Base-by-base conservation (phyloP, 768 basidiomycete species). In the Tricholoma bakamatsutake region DNA sequence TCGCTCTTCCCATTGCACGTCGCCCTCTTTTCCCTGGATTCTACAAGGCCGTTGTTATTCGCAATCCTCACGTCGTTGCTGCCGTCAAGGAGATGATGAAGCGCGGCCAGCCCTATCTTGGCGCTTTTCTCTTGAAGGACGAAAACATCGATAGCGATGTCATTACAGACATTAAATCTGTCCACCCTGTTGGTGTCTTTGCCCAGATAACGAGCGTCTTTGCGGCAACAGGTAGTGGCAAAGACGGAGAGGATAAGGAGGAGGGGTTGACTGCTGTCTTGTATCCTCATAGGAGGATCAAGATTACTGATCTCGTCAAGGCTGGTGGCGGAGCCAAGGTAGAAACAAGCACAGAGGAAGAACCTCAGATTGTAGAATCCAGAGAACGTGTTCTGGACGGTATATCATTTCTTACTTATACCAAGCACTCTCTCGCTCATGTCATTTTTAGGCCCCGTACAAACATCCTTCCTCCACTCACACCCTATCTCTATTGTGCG, bases 21-120 rank as follows among this genome's bases (percentile, higher is more conserved):
- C 82, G 96, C 15, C 96, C 96, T 1, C 85, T 98, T 46, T 98
- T 98, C 74, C 96, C 96, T 4, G 93, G 94, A 30, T 97, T 98
- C 71, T 98, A 98, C 80, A 97, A 98, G 69, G 96, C 95, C 2
- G 95, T 98, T 50, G 93, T 98, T 55, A 81, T 99, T 51, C 83
- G 87, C 18, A 90, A 98, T 61, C 92, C 93, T 0, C 80, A 84
- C 0, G 96, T 99, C 31, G 93, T 98, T 37, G 83, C 86, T 7
- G 93, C 94, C 12, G 90, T 99, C 66, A 91, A 93, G 72, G 94
- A 97, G 67, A 91, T 96, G 84, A 91, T 96, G 82, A 88, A 88
- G 62, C 92, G 93, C 42, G 95, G 95, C 0, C 96, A 98, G 67
- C 94, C 95, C 0, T 98, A 99, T 70, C 82, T 99, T 56, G 96